A percentile compares a stretch with the other conserved stretches of the same genome.
Evolutionary conservation across 441 rosid species (phyloP).

Genomic region (Populus hybrid): DNA sequence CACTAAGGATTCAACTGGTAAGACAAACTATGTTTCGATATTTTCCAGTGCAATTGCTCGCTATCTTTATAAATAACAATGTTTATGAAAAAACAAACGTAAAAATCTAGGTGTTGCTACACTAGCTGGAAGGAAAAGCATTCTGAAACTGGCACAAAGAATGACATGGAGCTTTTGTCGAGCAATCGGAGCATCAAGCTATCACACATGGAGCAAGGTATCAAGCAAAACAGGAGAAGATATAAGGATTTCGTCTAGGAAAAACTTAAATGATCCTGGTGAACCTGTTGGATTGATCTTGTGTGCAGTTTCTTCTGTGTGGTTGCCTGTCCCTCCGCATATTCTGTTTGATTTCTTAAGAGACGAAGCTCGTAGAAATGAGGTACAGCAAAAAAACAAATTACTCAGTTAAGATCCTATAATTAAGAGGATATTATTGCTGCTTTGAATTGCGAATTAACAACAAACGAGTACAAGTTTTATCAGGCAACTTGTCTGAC

Average conservation of each 20-base stretch:
- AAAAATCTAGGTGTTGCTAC: too few relatives aligned
- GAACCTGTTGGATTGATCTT: constrained; percentile 87
- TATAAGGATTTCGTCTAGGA: constrained; percentile 85
- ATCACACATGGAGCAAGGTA: constrained; percentile 80
- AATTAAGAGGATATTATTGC: not conserved
- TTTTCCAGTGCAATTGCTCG: not conserved
- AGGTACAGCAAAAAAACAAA: constrained; percentile 45
- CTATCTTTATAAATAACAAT: not conserved
- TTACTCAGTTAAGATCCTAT: not conserved
- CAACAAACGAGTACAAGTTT: not conserved
- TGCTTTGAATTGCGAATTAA: not conserved
- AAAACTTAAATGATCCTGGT: constrained; percentile 88
- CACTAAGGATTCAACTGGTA: constrained; percentile 92
- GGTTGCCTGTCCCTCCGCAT: constrained; percentile 77
- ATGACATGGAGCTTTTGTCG: too few relatives aligned
- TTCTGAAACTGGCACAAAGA: too few relatives aligned
- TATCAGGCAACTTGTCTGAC: not conserved
- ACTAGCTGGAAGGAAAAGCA: too few relatives aligned
- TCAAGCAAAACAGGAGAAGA: constrained; percentile 88
- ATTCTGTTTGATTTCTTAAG: constrained; percentile 76
- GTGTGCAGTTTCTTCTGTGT: constrained; percentile 85
- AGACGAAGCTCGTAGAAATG: constrained; percentile 69
- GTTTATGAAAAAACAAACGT: not conserved
- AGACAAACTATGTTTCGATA: not conserved
- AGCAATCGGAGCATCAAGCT: constrained; percentile 76